phyloP scores from a whole-genome alignment of 768 basidiomycete species.

The Mycena belliarum region DNA sequence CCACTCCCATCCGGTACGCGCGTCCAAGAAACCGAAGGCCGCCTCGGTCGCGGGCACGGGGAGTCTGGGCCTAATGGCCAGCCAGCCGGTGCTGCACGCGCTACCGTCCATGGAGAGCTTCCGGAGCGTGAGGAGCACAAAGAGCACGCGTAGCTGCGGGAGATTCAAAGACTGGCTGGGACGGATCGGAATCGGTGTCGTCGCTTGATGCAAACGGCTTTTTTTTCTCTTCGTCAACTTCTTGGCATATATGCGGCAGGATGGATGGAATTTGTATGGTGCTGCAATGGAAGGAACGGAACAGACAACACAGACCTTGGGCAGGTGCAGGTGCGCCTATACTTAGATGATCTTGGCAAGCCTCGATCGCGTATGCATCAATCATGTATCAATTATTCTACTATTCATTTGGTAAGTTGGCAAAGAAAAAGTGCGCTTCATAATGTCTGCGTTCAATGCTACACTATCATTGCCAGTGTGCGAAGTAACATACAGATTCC shows the following conservation, averaged over 20 bases:
- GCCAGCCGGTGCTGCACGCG: constrained; percentile 29
- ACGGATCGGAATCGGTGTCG: constrained; percentile 31
- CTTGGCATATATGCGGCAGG: constrained; percentile 2
- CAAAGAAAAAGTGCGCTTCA: not conserved
- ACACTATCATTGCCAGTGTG: not conserved
- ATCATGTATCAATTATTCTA: constrained; percentile 9
- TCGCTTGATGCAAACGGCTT: not conserved
- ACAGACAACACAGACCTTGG: not conserved
- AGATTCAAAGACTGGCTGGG: constrained; percentile 44
- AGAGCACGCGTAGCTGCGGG: constrained; percentile 40
- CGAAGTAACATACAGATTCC: constrained; percentile 3
- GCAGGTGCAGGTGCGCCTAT: constrained; percentile 14
- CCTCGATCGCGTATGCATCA: not conserved
- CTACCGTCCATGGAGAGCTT: constrained; percentile 51
- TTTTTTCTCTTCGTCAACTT: not conserved
- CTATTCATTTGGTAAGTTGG: not conserved
- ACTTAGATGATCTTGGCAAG: constrained; percentile 3
- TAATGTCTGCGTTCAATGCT: not conserved
- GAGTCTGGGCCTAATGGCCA: constrained; percentile 5
- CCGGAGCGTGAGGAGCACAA: constrained; percentile 40
- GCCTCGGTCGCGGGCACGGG: constrained; percentile 12
- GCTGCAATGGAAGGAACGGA: too few species aligned
- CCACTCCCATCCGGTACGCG: constrained; percentile 13
- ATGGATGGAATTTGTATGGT: not conserved
- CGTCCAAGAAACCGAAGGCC: constrained; percentile 7